phyloP scores from a whole-genome alignment of 202 grass and related monocot genomes.

The Setaria italica region DNA sequence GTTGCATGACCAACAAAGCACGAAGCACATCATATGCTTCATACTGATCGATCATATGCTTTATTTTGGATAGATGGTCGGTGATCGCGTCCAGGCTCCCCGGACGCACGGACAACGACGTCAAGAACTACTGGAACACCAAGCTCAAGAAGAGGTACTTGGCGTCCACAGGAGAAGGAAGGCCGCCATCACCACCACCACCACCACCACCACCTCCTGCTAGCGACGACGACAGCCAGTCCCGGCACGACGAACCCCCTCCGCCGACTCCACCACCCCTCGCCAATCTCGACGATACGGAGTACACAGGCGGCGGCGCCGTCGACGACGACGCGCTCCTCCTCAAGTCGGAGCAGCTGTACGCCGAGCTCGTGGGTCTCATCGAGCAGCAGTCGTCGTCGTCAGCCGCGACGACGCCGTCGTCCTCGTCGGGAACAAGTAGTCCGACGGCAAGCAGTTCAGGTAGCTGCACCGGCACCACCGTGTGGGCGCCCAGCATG shows the following conservation, averaged over 20 bases:
- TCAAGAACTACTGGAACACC: slow-evolving; percentile 95
- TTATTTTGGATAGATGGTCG: slow-evolving; percentile 46
- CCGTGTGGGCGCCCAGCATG: slow-evolving; percentile 16
- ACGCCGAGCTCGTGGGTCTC: slow-evolving; percentile 58
- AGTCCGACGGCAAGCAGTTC: slow-evolving; percentile 5
- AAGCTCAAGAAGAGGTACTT: slow-evolving; percentile 67
- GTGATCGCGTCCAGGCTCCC: slow-evolving; percentile 57
- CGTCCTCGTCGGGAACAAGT: slow-evolving; percentile 18
- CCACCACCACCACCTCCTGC: neutral
- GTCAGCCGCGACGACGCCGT: no score
- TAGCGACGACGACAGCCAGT: neutral
- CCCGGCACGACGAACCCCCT: neutral
- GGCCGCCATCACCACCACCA: no score
- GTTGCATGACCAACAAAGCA: neutral
- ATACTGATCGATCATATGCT: neutral
- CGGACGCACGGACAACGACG: slow-evolving; percentile 83
- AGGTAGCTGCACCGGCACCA: slow-evolving; percentile 18
- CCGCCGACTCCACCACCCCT: neutral
- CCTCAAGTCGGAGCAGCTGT: slow-evolving; percentile 53
- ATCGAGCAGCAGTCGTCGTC: slow-evolving; percentile 27
- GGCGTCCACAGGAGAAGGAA: neutral
- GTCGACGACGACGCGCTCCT: slow-evolving; percentile 36
- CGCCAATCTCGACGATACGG: slow-evolving; percentile 3
- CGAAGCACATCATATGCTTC: neutral
- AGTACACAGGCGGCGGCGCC: neutral